These are phyloP conservation scores for Corchorus olitorius DNA, from an alignment of 345 rosid species.

Conservation along the genomic window DNA sequence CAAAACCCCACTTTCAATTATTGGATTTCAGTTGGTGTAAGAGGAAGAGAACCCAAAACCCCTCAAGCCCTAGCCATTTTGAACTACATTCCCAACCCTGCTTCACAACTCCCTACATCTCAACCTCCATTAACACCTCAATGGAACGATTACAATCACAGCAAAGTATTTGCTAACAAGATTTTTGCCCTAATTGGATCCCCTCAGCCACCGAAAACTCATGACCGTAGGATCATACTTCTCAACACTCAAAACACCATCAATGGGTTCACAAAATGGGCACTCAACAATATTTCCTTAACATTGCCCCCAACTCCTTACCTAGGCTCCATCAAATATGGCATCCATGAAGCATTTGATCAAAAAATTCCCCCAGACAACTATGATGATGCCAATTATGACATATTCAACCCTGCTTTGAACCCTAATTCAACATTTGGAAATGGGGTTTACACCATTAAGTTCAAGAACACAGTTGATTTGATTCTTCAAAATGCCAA, in stretches of 20 bases:
- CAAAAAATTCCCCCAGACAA: slow-evolving; percentile 47
- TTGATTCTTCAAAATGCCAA: slow-evolving; percentile 79
- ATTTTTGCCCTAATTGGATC: slow-evolving; percentile 45
- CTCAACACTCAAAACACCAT: slow-evolving; percentile 71
- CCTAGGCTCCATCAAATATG: slow-evolving; percentile 59
- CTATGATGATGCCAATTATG: slow-evolving; percentile 37
- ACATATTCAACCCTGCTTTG: slow-evolving; percentile 49
- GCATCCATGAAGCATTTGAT: slow-evolving; percentile 42
- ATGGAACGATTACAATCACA: slow-evolving; percentile 63
- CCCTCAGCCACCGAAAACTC: slow-evolving; percentile 43
- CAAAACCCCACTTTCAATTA: slow-evolving; percentile 55
- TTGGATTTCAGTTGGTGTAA: slow-evolving; percentile 59
- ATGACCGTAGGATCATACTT: slow-evolving; percentile 46
- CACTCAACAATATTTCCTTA: slow-evolving; percentile 73
- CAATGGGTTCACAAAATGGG: slow-evolving; percentile 64
- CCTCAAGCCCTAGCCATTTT: slow-evolving; percentile 59
- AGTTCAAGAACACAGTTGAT: slow-evolving; percentile 55
- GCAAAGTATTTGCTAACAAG: slow-evolving; percentile 46
- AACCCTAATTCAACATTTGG: slow-evolving; percentile 54
- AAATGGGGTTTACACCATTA: slow-evolving; percentile 53
- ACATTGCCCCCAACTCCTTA: slow-evolving; percentile 71
- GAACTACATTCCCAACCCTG: slow-evolving; percentile 47
- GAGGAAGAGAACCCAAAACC: slow-evolving; percentile 62
- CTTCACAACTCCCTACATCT: slow-evolving; percentile 40
- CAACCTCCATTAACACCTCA: slow-evolving; percentile 62